Percentiles rank a stretch among this genome's conserved stretches.
These are phyloP conservation scores for Yamadazyma nakazawae DNA, from an alignment of 805 yeast genomes.

Conservation along the genomic window DNA sequence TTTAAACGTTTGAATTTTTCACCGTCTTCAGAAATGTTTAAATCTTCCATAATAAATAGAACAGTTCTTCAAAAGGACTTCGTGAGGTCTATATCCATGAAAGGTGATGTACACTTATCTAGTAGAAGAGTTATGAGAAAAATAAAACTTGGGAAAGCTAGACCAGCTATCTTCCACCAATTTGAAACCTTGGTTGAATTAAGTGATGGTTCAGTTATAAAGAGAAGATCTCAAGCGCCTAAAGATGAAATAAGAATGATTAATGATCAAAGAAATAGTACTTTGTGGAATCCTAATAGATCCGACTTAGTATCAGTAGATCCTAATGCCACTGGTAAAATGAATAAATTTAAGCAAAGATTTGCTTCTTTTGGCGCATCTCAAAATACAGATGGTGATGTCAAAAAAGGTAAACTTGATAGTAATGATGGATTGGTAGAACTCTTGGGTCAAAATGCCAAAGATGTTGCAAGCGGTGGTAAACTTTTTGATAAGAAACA, in stretches of 20 bases:
- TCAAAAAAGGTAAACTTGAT: not conserved
- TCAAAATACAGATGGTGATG: slow-evolving; percentile 6
- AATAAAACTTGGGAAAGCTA: slow-evolving; percentile 75
- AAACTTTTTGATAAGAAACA: slow-evolving; percentile 46
- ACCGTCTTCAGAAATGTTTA: slow-evolving; percentile 1
- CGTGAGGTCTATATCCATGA: slow-evolving; percentile 18
- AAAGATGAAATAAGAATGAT: slow-evolving; percentile 81
- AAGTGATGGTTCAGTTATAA: slow-evolving; percentile 89
- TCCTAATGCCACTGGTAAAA: slow-evolving; percentile 79
- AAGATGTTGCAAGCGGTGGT: slow-evolving; percentile 57
- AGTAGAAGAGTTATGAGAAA: slow-evolving; percentile 62
- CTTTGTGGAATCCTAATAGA: slow-evolving; percentile 86
- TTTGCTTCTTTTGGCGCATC: slow-evolving; percentile 41
- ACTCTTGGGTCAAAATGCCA: slow-evolving; percentile 55
- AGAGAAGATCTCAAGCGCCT: slow-evolving; percentile 83
- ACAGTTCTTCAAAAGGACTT: slow-evolving; percentile 4
- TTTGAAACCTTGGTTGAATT: slow-evolving; percentile 87
- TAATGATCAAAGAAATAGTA: slow-evolving; percentile 82
- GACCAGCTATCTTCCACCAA: slow-evolving; percentile 91
- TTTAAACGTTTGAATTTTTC: not conserved
- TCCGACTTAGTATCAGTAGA: slow-evolving; percentile 71
- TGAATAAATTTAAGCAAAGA: slow-evolving; percentile 69
- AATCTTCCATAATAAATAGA: not conserved
- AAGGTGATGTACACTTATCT: slow-evolving; percentile 42
- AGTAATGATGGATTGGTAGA: slow-evolving; percentile 51